Conservation (phyloP, 495 filamentous ascomycete genomes). For the Hypoxylon crocopeplum region DNA sequence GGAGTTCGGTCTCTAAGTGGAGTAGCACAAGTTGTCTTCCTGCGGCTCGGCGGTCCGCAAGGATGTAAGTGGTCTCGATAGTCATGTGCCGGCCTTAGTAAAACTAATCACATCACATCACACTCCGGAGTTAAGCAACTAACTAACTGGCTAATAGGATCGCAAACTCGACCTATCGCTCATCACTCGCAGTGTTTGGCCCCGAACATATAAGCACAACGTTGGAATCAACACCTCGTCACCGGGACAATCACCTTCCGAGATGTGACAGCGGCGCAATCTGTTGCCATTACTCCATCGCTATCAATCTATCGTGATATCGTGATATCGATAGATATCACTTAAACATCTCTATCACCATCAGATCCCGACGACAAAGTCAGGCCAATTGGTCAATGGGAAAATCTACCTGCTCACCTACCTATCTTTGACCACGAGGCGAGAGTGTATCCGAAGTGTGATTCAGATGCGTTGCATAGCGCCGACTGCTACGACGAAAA, state of each 20-base stretch:
- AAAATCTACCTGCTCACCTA: background rate
- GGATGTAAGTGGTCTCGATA: conserved; percentile 8
- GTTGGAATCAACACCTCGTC: conserved; percentile 13
- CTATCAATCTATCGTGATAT: conserved; percentile 16
- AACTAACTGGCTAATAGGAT: conserved; percentile 17
- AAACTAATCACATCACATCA: conserved; percentile 30
- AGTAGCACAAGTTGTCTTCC: background rate
- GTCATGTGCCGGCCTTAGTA: conserved; percentile 28
- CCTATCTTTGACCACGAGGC: conserved; percentile 13
- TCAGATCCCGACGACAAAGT: background rate
- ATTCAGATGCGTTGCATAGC: conserved; percentile 29
- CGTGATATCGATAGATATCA: conserved; percentile 13
- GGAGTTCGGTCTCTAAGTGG: conserved; percentile 16
- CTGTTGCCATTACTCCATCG: conserved; percentile 31
- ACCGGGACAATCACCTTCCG: conserved; percentile 25
- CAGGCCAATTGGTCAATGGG: conserved; percentile 24
- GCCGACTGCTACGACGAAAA: conserved; percentile 30
- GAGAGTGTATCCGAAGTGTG: conserved; percentile 21
- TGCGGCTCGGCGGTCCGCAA: conserved; percentile 34
- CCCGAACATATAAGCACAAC: conserved; percentile 18
- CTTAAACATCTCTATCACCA: background rate
- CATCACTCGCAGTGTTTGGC: conserved; percentile 22
- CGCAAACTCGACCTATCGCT: conserved; percentile 1
- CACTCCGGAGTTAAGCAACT: conserved; percentile 30
- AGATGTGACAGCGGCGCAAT: conserved; percentile 30